Conservation (phyloP, 306 rosid genomes). For the Glycyrrhiza uralensis region DNA sequence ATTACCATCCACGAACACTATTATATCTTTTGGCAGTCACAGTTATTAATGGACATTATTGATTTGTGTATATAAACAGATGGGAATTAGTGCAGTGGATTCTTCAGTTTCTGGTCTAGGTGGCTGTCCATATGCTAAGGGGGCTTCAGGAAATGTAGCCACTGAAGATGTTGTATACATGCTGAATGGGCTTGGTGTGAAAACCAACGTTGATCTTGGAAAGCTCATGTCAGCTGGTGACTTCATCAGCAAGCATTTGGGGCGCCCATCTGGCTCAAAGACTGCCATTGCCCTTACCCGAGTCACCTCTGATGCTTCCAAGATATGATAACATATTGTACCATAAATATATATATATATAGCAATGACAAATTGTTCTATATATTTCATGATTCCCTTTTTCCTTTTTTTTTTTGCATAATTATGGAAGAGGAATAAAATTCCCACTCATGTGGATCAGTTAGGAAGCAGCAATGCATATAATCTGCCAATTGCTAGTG, state of each 20-base stretch:
- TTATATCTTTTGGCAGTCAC: not conserved
- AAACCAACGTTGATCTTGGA: constrained; percentile 67
- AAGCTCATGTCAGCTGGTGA: constrained; percentile 80
- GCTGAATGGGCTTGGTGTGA: constrained; percentile 79
- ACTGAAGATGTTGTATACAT: constrained; percentile 94
- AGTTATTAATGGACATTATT: constrained; percentile 28
- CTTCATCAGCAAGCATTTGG: constrained; percentile 71
- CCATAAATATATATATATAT: not conserved
- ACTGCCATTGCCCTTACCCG: constrained; percentile 65
- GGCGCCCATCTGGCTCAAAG: constrained; percentile 71
- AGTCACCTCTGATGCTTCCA: constrained; percentile 54
- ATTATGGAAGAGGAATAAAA: constrained; percentile 13
- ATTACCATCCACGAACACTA: not conserved
- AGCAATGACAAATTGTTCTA: constrained; percentile 2
- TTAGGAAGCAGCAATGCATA: not conserved
- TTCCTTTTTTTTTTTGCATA: not conserved
- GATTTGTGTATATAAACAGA: constrained; percentile 40
- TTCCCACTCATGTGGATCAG: not conserved
- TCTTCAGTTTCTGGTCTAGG: constrained; percentile 40
- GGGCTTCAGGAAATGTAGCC: constrained; percentile 61
- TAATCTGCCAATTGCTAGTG: not conserved
- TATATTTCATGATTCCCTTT: not conserved
- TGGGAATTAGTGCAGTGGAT: constrained; percentile 45
- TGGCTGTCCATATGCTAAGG: constrained; percentile 42
- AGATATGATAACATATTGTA: constrained; percentile 36